A percentile compares a stretch with the other conserved stretches of the same genome.
Evolutionary conservation across 441 rosid genomes (phyloP).

Genomic region (Breynia disticha): DNA sequence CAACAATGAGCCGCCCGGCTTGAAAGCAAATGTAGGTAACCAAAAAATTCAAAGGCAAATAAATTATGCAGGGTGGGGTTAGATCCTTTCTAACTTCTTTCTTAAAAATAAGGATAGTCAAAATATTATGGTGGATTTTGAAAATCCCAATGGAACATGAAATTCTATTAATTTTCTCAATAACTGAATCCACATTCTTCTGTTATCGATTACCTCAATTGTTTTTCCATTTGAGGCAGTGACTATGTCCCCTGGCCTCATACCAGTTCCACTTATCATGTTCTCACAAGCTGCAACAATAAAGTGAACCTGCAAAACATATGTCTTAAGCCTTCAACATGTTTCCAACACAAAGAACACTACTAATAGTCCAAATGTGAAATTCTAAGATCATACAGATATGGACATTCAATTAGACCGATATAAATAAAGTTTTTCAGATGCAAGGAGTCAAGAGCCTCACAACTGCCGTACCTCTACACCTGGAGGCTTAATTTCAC

Average conservation of each 20-base stretch:
- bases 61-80: too few species aligned
- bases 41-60: too few species aligned
- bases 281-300: conserved; percentile 95
- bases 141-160: too few species aligned
- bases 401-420: not conserved
- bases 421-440: not conserved
- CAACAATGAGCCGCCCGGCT: too few species aligned
- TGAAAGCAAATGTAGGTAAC: too few species aligned
- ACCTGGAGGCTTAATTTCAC: conserved; percentile 79
- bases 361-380: too few species aligned
- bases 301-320: conserved; percentile 59
- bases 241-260: conserved; percentile 93
- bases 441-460: not conserved
- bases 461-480: conserved; percentile 49
- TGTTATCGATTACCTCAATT: conserved; percentile 77
- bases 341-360: not conserved
- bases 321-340: not conserved
- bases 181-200: too few species aligned
- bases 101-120: too few species aligned
- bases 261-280: conserved; percentile 97
- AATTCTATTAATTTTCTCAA: too few species aligned
- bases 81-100: too few species aligned
- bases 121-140: too few species aligned
- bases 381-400: not conserved
- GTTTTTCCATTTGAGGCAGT: conserved; percentile 93